Percentiles rank a stretch among this genome's conserved stretches.
Conservation (phyloP, 2,329 filamentous ascomycete species). For the Penicillium sp. region DNA sequence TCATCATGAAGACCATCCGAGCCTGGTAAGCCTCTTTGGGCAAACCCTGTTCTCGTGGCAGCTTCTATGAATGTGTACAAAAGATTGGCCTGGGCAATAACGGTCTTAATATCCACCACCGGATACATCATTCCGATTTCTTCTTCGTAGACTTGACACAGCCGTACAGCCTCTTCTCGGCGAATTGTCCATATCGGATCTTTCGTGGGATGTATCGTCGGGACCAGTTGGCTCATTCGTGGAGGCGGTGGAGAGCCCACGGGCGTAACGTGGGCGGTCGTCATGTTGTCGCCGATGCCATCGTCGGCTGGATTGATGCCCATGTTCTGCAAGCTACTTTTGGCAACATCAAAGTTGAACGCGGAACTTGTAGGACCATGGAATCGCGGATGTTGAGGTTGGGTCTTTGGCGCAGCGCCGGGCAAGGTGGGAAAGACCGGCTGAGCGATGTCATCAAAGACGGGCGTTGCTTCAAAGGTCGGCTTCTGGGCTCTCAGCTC, state of each 20-base stretch:
- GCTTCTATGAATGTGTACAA: constrained; percentile 70
- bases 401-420: constrained; percentile 41
- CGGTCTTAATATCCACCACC: constrained; percentile 65
- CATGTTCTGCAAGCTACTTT: constrained; percentile 82
- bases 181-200: constrained; percentile 78
- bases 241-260: constrained; percentile 40
- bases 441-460: constrained; percentile 38
- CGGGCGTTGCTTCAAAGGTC: constrained; percentile 26
- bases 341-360: constrained; percentile 81
- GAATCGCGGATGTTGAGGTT: constrained; percentile 59
- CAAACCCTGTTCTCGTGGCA: constrained; percentile 53
- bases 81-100: constrained; percentile 64
- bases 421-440: constrained; percentile 33
- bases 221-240: constrained; percentile 24
- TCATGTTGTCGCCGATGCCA: constrained; percentile 53
- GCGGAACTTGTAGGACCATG: constrained; percentile 79
- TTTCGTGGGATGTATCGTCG: constrained; percentile 44
- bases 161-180: constrained; percentile 70
- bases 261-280: constrained; percentile 50
- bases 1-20: constrained; percentile 57
- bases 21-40: constrained; percentile 49
- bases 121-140: constrained; percentile 93
- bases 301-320: constrained; percentile 65
- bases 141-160: constrained; percentile 78
- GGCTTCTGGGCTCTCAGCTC: constrained; percentile 52